Evolutionary conservation across 2,329 filamentous ascomycete genomes (phyloP), one percentile per base, ranked within the genome.

Genomic region (Ceratocystis eucalypticola): DNA sequence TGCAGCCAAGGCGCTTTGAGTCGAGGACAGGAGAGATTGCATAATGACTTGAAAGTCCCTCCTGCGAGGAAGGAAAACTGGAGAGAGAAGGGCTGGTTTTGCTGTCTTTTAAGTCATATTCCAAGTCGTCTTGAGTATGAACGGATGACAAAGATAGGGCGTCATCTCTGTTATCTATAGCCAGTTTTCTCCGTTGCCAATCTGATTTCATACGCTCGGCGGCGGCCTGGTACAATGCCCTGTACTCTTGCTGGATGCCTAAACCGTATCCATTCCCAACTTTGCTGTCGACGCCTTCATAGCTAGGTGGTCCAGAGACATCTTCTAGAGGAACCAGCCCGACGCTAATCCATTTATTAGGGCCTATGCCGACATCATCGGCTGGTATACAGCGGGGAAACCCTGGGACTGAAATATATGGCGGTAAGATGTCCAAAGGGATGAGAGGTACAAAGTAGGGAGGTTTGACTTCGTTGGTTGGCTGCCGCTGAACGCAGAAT

Each of bases 351-450:
- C 55, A 59, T 20, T 59, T n/a, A n/a, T 37, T 4, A 7, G 30
- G 20, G 28, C 41, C 50, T 22, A 15, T 28, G 10, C 25, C 69
- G 1, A 75, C 76, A 65, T 80, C 74, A 45, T 76, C 73, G 5
- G 73, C 68, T 2, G 69, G 70, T 12, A 82, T 72, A 64, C 75
- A 70, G 5, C 79, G 77, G 2, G 80, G 79, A 2, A 80, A 73
- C 28, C 76, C 78, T 44, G 74, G 67, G 10, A 81, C 71, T 4
- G 77, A 72, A 3, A 82, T 69, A 74, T 78, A 78, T 1, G 73
- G 71, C 0, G 81, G 81, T 0, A 84, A 76, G 68, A 82, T 75
- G 70, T 84, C 81, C 12, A 78, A 72, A 0, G 81, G 76, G n/a
- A 84, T 75, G n/a, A 84, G 76, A 5, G 82, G 82, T 0, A 84